Conservation (phyloP, 331 rosid genomes). For the Phaseolus coccineus region DNA sequence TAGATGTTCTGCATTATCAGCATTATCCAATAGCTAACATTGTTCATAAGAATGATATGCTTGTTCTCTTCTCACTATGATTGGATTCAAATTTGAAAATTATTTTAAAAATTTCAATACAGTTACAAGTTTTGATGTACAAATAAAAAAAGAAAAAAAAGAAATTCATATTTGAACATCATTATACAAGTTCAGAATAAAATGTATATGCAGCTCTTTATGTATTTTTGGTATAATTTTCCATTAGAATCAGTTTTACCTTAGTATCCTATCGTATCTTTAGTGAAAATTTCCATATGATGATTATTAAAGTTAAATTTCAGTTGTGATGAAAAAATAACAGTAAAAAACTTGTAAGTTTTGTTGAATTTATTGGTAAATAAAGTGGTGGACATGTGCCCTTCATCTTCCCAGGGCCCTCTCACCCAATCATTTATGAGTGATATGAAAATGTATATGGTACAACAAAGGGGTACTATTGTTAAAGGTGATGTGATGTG, state of each 20-base stretch:
- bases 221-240: not conserved
- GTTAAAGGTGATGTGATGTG: not conserved
- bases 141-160: no score
- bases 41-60: not conserved
- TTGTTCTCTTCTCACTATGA: not conserved
- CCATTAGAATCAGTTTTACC: no score
- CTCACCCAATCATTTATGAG: not conserved
- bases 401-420: not conserved
- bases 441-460: not conserved
- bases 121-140: no score
- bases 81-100: no score
- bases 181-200: no score
- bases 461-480: constrained; percentile 1
- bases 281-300: not conserved
- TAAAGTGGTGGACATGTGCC: not conserved
- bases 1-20: constrained; percentile 10
- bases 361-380: not conserved
- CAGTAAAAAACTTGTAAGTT: no score
- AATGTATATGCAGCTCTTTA: no score
- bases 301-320: not conserved
- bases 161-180: no score
- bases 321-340: not conserved
- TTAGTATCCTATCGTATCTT: not conserved
- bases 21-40: not conserved
- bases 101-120: no score